Evolutionary conservation across 495 filamentous ascomycete genomes (phyloP), one percentile per base, ranked within the genome.

Genomic region (Baudoinia panamericana): DNA sequence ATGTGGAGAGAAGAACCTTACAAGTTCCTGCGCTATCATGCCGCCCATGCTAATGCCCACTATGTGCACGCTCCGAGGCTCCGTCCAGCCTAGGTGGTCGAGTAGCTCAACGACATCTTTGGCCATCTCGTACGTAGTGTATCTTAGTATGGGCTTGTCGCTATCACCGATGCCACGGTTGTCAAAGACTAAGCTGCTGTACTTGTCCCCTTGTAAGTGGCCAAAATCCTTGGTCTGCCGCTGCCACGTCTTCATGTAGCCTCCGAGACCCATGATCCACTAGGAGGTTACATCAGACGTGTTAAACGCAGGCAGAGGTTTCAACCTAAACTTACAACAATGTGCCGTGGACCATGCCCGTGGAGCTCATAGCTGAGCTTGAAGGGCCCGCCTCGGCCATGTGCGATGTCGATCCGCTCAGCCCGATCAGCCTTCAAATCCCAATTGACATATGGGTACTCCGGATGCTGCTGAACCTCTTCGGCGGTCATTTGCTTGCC

Each of bases 21-120:
- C 71, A 28, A 83, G 50, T 57, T 93, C 84, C 60, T 92, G 84
- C 11, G 80, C 76, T 54, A 93, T 90, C 84, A 93, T 92, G 48
- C 85, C 82, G 40, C 81, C 81, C 63, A 87, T 76, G 30, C 72
- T 78, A 22, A 82, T 71, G 30, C 84, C 84, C 33, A 84, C 64
- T 19, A 90, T 55, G 57, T 93, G 72, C 5, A 93, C 46, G 31
- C 67, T 58, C 24, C 75, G 68, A 36, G 55, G 36, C 6, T 61
- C 58, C 5, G 75, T 82, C 78, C 81, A 87, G 25, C 71, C 71
- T 24, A 86, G 46, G 47, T 79, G 68, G 39, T 81, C 67, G 31
- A 81, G 56, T 13, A 88, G 55, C 47, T 87, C 83, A 39, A 81
- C 36, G 22, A 70, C 51, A 61, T 88, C 82, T 45, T 62, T 70